These are phyloP conservation scores for Tremella mesenterica DNA, from an alignment of 768 basidiomycete species.

Conservation along the genomic window DNA sequence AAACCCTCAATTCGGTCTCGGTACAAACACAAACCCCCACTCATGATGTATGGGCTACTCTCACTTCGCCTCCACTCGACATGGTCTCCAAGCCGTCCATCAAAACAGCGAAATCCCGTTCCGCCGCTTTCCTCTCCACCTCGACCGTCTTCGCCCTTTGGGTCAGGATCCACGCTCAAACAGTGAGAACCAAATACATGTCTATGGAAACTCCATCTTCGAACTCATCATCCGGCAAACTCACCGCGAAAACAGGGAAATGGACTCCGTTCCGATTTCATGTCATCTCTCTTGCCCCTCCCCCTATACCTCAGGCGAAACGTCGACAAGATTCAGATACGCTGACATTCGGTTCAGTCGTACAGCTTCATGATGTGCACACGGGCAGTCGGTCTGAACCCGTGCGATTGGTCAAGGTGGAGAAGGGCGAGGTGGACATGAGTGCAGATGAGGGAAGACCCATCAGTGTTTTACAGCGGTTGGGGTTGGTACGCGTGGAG, in stretches of 20 bases:
- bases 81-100: constrained; percentile 89
- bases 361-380: constrained; percentile 72
- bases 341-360: constrained; percentile 80
- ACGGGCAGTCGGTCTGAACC: constrained; percentile 80
- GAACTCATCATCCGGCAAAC: constrained; percentile 2
- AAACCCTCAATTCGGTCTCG: neutral
- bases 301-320: constrained; percentile 42
- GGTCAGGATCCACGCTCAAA: constrained; percentile 93
- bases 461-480: constrained; percentile 94
- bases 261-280: constrained; percentile 95
- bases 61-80: constrained; percentile 82
- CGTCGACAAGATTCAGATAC: constrained; percentile 3
- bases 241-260: constrained; percentile 64
- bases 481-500: constrained; percentile 69
- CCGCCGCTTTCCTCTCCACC: constrained; percentile 81
- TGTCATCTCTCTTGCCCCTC: constrained; percentile 62
- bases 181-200: constrained; percentile 96
- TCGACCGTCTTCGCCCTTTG: constrained; percentile 85
- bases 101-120: constrained; percentile 85
- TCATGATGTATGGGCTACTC: constrained; percentile 62
- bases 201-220: constrained; percentile 51
- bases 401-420: constrained; percentile 81
- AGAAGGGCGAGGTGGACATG: constrained; percentile 69
- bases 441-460: constrained; percentile 66
- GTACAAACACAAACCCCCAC: neutral